Conservation (phyloP, 148 eudicot genomes). For the Camellia japonica region DNA sequence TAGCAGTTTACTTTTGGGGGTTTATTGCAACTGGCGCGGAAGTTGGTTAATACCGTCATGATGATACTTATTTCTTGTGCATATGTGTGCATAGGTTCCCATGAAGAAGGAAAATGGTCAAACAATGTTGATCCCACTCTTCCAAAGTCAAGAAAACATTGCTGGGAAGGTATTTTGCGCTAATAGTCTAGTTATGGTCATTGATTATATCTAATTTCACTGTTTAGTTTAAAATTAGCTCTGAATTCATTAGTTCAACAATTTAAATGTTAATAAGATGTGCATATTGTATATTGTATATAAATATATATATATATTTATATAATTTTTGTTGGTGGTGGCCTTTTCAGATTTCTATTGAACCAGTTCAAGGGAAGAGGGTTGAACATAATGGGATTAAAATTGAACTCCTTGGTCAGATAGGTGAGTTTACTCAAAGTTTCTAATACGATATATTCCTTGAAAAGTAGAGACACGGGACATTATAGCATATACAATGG, state of each 20-base stretch:
- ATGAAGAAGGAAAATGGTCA: slow-evolving; percentile 92
- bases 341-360: slow-evolving; percentile 62
- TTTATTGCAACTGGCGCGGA: not conserved
- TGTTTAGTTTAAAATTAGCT: not conserved
- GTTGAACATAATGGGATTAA: slow-evolving; percentile 96
- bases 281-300: not conserved
- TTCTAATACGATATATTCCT: not conserved
- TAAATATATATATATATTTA: not conserved
- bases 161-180: slow-evolving; percentile 63
- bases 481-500: not conserved
- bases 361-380: slow-evolving; percentile 92
- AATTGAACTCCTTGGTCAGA: slow-evolving; percentile 97
- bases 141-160: slow-evolving; percentile 89
- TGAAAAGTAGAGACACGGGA: not conserved
- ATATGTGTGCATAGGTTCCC: slow-evolving; percentile 39
- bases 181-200: not conserved
- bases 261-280: too few species aligned
- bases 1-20: not conserved
- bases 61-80: slow-evolving; percentile 11
- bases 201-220: slow-evolving; percentile 1
- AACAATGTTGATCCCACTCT: slow-evolving; percentile 71
- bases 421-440: slow-evolving; percentile 46
- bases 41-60: not conserved
- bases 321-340: not conserved
- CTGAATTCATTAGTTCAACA: not conserved